Base-by-base conservation (phyloP, 2,329 filamentous ascomycete genomes). In the Pezicula radicicola region DNA sequence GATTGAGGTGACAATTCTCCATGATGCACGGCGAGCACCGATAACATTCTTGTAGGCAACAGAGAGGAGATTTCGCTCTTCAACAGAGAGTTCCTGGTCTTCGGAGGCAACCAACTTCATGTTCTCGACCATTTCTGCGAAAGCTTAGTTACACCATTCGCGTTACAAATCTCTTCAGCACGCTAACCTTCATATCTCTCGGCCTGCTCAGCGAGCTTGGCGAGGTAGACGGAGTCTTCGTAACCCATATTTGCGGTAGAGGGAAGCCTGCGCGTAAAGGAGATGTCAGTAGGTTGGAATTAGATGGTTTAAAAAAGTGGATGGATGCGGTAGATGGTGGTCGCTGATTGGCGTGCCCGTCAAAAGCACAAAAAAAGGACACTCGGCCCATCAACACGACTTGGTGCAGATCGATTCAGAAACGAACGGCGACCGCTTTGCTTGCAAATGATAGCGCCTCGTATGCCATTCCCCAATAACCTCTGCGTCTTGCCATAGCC, bases 31-130 rank as follows among this genome's bases (percentile, higher is more conserved):
- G 75, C 93, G 88, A 71, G 94, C 95, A 69, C 94, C 93, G 68
- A 99, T 91, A 57, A 99, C 94, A 78, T 99, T 99, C 89, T 99
- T 99, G 88, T 99, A 99, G 73, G 93, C 93, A 69, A 97, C 94
- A 63, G 91, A 96, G 63, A 99, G 87, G 61, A 99, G 89, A 80
- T 97, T 97, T 76, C 93, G 91, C 87, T 99, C 94, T 75, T 97
- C 93, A 67, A 97, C 93, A 61, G 85, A 87, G 69, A 93, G 87
- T 76, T 92, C 89, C 68, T 76, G 84, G 70, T 88, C 83, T 72
- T 92, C 89, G 62, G 88, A 91, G 69, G 91, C 91, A 69, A 96
- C 91, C 65, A 89, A 85, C 86, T 96, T 96, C 91, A 96, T 96
- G 85, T 96, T 96, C 81, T 96, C 91, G 63, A 96, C 91, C 91